phyloP scores from a whole-genome alignment of 2,329 filamentous ascomycete species.

The Fusarium scirpi region DNA sequence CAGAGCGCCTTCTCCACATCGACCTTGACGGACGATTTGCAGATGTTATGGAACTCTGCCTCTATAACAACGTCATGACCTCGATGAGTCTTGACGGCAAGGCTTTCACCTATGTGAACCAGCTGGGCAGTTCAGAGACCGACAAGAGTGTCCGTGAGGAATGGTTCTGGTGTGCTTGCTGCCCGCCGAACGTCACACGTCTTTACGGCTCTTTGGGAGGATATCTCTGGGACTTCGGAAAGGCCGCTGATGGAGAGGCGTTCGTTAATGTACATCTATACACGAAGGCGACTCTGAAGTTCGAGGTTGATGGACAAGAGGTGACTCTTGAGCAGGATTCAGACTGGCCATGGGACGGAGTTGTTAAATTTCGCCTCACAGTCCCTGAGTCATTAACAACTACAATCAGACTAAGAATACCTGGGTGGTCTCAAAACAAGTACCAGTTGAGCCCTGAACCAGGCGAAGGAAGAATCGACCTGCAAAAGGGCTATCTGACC shows the following conservation, averaged over 20 bases:
- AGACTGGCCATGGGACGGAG: slow-evolving; percentile 69
- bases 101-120: slow-evolving; percentile 72
- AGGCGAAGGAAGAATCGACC: not conserved
- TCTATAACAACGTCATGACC: slow-evolving; percentile 71
- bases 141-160: not conserved
- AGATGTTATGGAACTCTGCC: slow-evolving; percentile 70
- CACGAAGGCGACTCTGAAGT: slow-evolving; percentile 59
- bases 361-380: slow-evolving; percentile 59
- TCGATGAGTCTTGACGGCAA: slow-evolving; percentile 68
- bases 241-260: slow-evolving; percentile 32
- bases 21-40: slow-evolving; percentile 65
- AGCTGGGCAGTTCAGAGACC: slow-evolving; percentile 60
- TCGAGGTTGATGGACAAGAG: slow-evolving; percentile 51
- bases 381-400: slow-evolving; percentile 41
- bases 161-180: slow-evolving; percentile 66
- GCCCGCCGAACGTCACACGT: slow-evolving; percentile 69
- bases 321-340: slow-evolving; percentile 57
- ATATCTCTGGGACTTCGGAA: slow-evolving; percentile 64
- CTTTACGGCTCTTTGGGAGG: slow-evolving; percentile 68
- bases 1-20: slow-evolving; percentile 66
- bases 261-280: slow-evolving; percentile 69
- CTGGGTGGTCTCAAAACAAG: slow-evolving; percentile 60
- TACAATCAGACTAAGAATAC: slow-evolving; percentile 64
- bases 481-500: slow-evolving; percentile 62
- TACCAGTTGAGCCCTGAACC: slow-evolving; percentile 54